Base-by-base conservation (phyloP, 2,329 filamentous ascomycete species). In the Claviceps citrina region DNA sequence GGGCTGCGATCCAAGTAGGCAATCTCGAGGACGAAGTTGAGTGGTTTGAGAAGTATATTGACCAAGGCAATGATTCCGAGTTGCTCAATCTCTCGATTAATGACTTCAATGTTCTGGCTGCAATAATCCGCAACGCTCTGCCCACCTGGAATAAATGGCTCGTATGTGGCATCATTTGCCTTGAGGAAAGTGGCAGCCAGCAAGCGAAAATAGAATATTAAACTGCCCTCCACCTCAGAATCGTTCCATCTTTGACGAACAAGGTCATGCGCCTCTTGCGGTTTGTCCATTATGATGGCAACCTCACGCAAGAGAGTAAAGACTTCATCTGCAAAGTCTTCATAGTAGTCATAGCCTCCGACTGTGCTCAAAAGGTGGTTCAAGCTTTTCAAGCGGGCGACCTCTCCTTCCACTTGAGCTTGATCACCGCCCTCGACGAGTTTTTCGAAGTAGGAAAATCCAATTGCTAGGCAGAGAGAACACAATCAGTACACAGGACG, bases 401-500 rank as follows among this genome's bases (percentile, higher is more conserved):
- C 66, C 60, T 96, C 89, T 48, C 71, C 71, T 27, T 78, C 68
- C 43, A 93, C 67, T 49, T 77, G 74, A 46, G 65, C 64, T 42
- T 66, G 64, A 55, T 85, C 77, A 49, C 75, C 76, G 35, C 72
- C 64, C 47, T 76, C 73, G 51, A 89, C 68, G 40, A 96, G 70
- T 34, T 77, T 80, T 61, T 98, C 91, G 55, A 93, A 94, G 60
- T 95, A 96, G 47, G 78, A 79, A 60, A 93, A 98, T 19, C 80
- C 86, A 55, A 94, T 82, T 38, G 89, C 91, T 96, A 22, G 16
- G 26, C 8, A 27, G 22, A 37, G 7, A 12, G 6, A 16, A 19
- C 3, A n/a, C 7, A 27, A 13, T 41, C 19, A 27, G 35, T 25
- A 15, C 7, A n/a, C n/a, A n/a, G n/a, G n/a, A n/a, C n/a, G n/a